Evolutionary conservation across 176 grass and related monocot species (phyloP).

Genomic region (Saccharum officinarum): DNA sequence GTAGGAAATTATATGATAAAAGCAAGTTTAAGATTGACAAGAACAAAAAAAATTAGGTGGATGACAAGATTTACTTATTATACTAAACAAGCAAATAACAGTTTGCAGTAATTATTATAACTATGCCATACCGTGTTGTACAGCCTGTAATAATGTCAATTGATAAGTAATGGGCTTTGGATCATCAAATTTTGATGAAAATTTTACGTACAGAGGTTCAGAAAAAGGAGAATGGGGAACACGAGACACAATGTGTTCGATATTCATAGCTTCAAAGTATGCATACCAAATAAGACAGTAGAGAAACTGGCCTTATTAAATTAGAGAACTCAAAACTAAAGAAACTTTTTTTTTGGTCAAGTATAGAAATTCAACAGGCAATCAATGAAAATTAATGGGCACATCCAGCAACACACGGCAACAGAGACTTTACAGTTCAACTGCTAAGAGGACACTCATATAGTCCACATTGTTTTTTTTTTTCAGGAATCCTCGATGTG

Average conservation of each 20-base stretch:
- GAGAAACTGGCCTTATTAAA: conserved; percentile 14
- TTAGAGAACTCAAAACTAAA: not conserved
- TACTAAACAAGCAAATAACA: conserved; percentile 7
- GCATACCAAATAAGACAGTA: not conserved
- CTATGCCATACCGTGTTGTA: not conserved
- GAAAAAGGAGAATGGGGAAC: not conserved
- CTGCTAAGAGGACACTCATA: not conserved
- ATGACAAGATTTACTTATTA: not conserved
- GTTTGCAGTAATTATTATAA: not conserved
- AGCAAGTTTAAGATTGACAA: conserved; percentile 14
- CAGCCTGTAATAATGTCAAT: not conserved
- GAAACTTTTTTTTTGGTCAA: not conserved
- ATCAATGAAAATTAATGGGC: not conserved
- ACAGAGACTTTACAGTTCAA: not conserved
- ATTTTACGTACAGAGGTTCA: not conserved
- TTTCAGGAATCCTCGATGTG: not conserved
- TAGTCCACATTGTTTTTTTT: not conserved
- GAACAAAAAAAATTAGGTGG: not conserved
- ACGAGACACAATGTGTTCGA: not conserved
- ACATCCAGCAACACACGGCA: not conserved
- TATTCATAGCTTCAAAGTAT: not conserved
- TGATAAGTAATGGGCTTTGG: not conserved
- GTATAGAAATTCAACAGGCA: not conserved
- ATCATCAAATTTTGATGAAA: not conserved
- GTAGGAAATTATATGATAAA: conserved; percentile 1